A percentile compares a stretch with the other conserved stretches of the same genome.
These are phyloP conservation scores for Xanthoceras sorbifolium DNA, from an alignment of 345 rosid species.

Conservation along the genomic window DNA sequence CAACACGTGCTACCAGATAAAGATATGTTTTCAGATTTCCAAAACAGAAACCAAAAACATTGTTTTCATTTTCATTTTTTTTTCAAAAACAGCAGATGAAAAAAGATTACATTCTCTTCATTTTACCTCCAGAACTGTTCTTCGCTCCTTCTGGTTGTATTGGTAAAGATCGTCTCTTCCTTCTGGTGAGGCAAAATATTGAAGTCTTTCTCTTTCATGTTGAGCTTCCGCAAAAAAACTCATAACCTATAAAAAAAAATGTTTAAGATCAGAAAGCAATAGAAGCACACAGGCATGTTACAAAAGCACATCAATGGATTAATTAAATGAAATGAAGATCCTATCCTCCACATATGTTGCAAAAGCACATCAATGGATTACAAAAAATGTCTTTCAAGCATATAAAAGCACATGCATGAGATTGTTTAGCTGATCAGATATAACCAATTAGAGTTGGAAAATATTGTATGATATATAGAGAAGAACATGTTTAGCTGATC, in stretches of 20 bases:
- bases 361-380: no score
- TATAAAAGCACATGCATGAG: no score
- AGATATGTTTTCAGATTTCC: no score
- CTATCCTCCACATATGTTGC: background rate
- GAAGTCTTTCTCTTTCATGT: slow-evolving; percentile 86
- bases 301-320: background rate
- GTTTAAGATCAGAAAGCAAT: slow-evolving; percentile 12
- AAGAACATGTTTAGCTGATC: no score
- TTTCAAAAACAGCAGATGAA: no score
- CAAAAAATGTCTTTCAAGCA: no score
- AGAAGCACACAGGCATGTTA: background rate
- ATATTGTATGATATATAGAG: no score
- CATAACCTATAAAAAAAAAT: slow-evolving; percentile 59
- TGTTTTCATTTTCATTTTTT: no score
- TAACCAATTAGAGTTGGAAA: no score
- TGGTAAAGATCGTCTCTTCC: slow-evolving; percentile 94
- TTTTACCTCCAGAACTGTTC: slow-evolving; percentile 87
- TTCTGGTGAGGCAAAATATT: slow-evolving; percentile 84
- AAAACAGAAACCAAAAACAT: no score
- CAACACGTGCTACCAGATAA: no score
- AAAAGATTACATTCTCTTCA: slow-evolving; percentile 16
- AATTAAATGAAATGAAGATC: background rate
- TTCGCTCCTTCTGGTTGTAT: slow-evolving; percentile 90
- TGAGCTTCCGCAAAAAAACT: slow-evolving; percentile 79
- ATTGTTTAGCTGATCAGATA: no score